Conservation (phyloP, 352 stramenopile species). For the Pythium guiyangense region DNA sequence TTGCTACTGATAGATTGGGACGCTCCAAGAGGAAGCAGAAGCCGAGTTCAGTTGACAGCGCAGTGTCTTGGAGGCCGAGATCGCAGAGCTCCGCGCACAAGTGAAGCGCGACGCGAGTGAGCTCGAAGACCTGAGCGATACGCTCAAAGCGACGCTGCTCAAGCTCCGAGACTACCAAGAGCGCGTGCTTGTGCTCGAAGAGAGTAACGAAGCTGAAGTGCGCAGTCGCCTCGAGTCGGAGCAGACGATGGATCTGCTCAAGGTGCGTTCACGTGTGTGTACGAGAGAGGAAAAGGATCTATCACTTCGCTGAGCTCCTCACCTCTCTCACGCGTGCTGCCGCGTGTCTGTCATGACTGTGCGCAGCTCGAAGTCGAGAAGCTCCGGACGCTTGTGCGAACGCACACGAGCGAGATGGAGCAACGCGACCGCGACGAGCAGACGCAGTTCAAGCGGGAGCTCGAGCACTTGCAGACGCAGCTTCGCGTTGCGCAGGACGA, state of each 20-base stretch:
- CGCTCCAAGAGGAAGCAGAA: slow-evolving; percentile 55
- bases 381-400: slow-evolving; percentile 42
- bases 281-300: too few species aligned
- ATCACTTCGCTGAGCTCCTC: too few species aligned
- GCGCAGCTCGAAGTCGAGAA: slow-evolving; percentile 55
- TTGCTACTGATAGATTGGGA: slow-evolving; percentile 21
- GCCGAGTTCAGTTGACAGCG: slow-evolving; percentile 39
- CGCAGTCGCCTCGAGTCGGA: slow-evolving; percentile 47
- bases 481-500: slow-evolving; percentile 47
- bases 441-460: slow-evolving; percentile 23
- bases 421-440: slow-evolving; percentile 21
- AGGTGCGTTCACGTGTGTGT: slow-evolving; percentile 11
- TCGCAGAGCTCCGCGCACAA: slow-evolving; percentile 43
- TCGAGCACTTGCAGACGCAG: slow-evolving; percentile 31
- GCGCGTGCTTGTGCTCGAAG: slow-evolving; percentile 50
- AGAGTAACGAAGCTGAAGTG: slow-evolving; percentile 52
- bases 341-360: background rate
- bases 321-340: background rate
- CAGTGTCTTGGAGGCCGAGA: slow-evolving; percentile 33
- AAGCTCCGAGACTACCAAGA: slow-evolving; percentile 51
- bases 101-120: slow-evolving; percentile 37
- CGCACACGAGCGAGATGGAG: slow-evolving; percentile 47
- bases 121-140: slow-evolving; percentile 46
- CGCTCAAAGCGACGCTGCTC: slow-evolving; percentile 34
- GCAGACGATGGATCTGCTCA: slow-evolving; percentile 66